phyloP scores from a whole-genome alignment of 495 filamentous ascomycete species.

The Filosporella fistucella region DNA sequence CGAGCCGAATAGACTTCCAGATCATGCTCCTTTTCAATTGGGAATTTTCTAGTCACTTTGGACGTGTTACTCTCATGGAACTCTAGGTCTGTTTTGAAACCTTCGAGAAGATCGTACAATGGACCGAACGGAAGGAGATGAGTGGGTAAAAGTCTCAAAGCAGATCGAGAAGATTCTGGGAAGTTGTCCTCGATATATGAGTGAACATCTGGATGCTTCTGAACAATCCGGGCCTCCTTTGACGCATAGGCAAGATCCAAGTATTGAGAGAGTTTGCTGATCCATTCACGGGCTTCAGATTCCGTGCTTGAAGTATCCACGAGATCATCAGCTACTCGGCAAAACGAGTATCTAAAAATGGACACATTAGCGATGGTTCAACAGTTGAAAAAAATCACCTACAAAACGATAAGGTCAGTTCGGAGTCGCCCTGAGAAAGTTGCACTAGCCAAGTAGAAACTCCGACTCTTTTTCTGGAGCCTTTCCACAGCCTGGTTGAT shows the following conservation, averaged over 20 bases:
- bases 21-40: slow-evolving; percentile 49
- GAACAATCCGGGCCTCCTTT: slow-evolving; percentile 9
- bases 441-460: slow-evolving; percentile 63
- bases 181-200: slow-evolving; percentile 38
- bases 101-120: slow-evolving; percentile 52
- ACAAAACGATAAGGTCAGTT: slow-evolving; percentile 59
- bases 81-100: slow-evolving; percentile 57
- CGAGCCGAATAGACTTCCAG: slow-evolving; percentile 51
- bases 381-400: slow-evolving; percentile 13
- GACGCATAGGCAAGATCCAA: slow-evolving; percentile 38
- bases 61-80: slow-evolving; percentile 29
- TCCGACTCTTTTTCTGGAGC: slow-evolving; percentile 55
- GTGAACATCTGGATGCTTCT: slow-evolving; percentile 16
- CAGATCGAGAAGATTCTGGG: slow-evolving; percentile 38
- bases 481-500: slow-evolving; percentile 48
- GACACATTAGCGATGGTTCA: not conserved
- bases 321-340: slow-evolving; percentile 64
- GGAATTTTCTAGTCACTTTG: slow-evolving; percentile 29
- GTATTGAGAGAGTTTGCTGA: slow-evolving; percentile 43
- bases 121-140: slow-evolving; percentile 44
- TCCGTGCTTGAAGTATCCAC: slow-evolving; percentile 50
- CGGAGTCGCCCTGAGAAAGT: slow-evolving; percentile 59
- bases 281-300: slow-evolving; percentile 43
- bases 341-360: slow-evolving; percentile 64
- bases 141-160: slow-evolving; percentile 49